Evolutionary conservation across 306 rosid species (phyloP), one percentile per base, ranked within the genome.

Genomic region (Trifolium pratense): DNA sequence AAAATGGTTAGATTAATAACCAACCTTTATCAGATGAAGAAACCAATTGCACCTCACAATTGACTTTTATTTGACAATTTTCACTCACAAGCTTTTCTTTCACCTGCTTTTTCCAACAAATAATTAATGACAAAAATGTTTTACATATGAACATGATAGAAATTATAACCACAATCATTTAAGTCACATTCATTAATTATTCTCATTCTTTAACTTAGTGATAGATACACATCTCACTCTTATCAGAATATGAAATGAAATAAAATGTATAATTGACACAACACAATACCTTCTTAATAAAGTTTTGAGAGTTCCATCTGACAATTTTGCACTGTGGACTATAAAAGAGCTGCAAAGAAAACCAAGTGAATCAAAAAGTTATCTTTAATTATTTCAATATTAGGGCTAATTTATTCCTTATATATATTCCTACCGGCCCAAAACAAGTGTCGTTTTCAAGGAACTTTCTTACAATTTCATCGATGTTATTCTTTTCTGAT

Each of bases 291-390:
- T 86, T 88, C 48, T 75, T 82, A 39, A 90, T 88, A 60, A 89
- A 90, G 31, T 71, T 81, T 18, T 85, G 92, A 0, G 98, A 93
- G 37, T 93, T 87, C 75, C 89, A 68, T 81, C 80, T 86, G 23
- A 89, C 87, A 20, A 97, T 93, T 9, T 87, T 86, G 96, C 98
- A 93, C 52, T 93, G 92, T 66, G 97, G 97, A 52, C 93, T 87
- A 40, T 87, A 91, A 79, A 90, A 83, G 73, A 91, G 80, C 98
- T 93, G 80, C 43, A 80, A 31, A 76, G 53, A 52, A 57, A 56
- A 59, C 20, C 53, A 69, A 73, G 71, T n/a, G 62, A 69, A 18
- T 63, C 31, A 78, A 55, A 6, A 78, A 58, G 7, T 16, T 21
- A 74, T 55, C 20, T 42, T 20, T 51, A n/a, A 16, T n/a, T 13